phyloP scores from a whole-genome alignment of 2,329 filamentous ascomycete genomes.

The Macroventuria anomochaeta region DNA sequence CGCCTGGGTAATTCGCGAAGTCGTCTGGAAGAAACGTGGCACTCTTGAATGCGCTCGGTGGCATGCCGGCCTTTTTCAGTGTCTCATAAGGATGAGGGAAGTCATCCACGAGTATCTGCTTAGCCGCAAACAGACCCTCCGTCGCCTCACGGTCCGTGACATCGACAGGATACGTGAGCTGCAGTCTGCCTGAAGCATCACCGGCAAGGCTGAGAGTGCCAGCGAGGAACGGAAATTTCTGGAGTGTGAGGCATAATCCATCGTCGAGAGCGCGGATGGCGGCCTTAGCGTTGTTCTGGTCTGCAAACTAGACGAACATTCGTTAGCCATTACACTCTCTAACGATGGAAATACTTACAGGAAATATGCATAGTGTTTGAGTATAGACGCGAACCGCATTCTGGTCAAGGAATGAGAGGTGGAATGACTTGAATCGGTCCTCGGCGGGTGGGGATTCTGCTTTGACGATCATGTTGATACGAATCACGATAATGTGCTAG shows the following conservation, averaged over 20 bases:
- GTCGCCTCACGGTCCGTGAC: slow-evolving; percentile 25
- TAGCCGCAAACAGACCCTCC: slow-evolving; percentile 28
- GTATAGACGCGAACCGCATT: slow-evolving; percentile 43
- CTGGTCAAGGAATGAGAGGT: slow-evolving; percentile 42
- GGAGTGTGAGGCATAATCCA: slow-evolving; percentile 35
- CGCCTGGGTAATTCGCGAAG: slow-evolving; percentile 34
- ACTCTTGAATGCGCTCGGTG: slow-evolving; percentile 39
- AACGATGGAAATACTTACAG: slow-evolving; percentile 20
- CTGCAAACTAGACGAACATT: slow-evolving; percentile 30
- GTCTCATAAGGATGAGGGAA: slow-evolving; percentile 38
- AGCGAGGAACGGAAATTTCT: slow-evolving; percentile 40
- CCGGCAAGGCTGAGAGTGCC: slow-evolving; percentile 38
- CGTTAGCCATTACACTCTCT: neutral
- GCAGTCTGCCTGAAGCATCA: slow-evolving; percentile 32
- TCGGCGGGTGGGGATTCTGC: slow-evolving; percentile 25
- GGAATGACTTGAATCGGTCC: slow-evolving; percentile 32
- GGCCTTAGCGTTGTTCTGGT: slow-evolving; percentile 33
- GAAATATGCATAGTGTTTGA: slow-evolving; percentile 40
- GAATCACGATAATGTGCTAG: slow-evolving; percentile 24
- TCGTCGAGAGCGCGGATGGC: slow-evolving; percentile 34
- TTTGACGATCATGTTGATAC: slow-evolving; percentile 37
- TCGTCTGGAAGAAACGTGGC: slow-evolving; percentile 40
- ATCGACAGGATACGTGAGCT: slow-evolving; percentile 34
- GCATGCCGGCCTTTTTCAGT: slow-evolving; percentile 43
- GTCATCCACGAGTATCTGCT: slow-evolving; percentile 27